phyloP scores from a whole-genome alignment of 352 stramenopile species.

The Globisporangium middletonii region DNA sequence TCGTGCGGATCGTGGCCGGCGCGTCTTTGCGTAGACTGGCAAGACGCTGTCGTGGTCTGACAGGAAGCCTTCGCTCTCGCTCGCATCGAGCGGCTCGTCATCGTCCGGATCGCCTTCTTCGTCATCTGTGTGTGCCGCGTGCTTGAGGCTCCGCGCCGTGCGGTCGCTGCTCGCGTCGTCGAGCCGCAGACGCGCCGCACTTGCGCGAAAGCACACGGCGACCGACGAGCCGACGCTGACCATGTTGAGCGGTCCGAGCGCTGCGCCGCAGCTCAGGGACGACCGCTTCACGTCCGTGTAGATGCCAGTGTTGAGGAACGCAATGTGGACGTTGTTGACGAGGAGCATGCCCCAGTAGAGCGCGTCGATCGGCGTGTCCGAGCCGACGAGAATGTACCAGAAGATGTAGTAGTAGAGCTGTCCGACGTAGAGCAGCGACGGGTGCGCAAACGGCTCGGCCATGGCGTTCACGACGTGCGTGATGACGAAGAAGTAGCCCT shows the following conservation, averaged over 20 bases:
- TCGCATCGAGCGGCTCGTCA: constrained; percentile 8
- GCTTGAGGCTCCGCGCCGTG: constrained; percentile 1
- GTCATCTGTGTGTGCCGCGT: no score
- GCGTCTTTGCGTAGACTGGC: constrained; percentile 5
- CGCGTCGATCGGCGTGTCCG: constrained; percentile 70
- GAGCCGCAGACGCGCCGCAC: constrained; percentile 20
- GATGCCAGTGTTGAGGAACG: constrained; percentile 81
- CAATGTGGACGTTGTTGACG: constrained; percentile 82
- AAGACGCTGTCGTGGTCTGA: constrained; percentile 10
- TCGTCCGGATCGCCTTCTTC: background rate
- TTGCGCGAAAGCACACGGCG: constrained; percentile 55
- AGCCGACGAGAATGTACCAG: constrained; percentile 84
- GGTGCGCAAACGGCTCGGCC: constrained; percentile 74
- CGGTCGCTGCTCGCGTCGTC: constrained; percentile 9
- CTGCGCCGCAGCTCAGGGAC: constrained; percentile 34
- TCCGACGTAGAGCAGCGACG: constrained; percentile 76
- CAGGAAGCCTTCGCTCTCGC: constrained; percentile 13
- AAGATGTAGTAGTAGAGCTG: constrained; percentile 88
- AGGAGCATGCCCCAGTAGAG: constrained; percentile 83
- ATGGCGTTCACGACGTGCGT: constrained; percentile 77
- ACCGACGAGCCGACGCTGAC: constrained; percentile 45
- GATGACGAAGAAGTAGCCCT: constrained; percentile 82
- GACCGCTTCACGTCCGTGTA: constrained; percentile 80
- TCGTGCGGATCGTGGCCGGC: background rate
- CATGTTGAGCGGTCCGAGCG: constrained; percentile 25